A percentile compares a stretch with the other conserved stretches of the same genome.
Evolutionary conservation across 192 early-diverging fungal species (phyloP).

Genomic region (Martensiomyces pterosporus): DNA sequence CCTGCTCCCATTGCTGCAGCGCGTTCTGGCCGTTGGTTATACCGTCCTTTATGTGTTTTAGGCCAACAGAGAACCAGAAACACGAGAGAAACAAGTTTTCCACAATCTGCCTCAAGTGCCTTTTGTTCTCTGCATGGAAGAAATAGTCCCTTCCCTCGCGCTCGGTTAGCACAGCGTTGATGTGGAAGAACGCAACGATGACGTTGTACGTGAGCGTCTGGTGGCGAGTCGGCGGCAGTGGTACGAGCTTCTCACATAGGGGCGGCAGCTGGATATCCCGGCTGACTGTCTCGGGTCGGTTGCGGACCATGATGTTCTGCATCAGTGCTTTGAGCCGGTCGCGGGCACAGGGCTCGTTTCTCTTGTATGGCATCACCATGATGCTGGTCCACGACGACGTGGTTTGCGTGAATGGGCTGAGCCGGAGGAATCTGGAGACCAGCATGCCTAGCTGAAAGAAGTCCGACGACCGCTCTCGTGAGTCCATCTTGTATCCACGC

Average conservation of each 20-base stretch:
- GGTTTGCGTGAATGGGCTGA: constrained; percentile 59
- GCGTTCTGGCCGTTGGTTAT: constrained; percentile 29
- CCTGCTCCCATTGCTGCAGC: constrained; percentile 34
- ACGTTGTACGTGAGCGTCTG: constrained; percentile 45
- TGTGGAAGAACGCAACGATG: constrained; percentile 57
- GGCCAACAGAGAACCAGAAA: constrained; percentile 60
- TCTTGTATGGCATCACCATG: constrained; percentile 55
- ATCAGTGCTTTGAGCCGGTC: constrained; percentile 54
- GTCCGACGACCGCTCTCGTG: constrained; percentile 32
- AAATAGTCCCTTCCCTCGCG: constrained; percentile 68
- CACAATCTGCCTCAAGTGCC: constrained; percentile 55
- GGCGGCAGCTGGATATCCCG: constrained; percentile 63
- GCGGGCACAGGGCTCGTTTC: constrained; percentile 46
- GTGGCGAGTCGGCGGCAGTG: constrained; percentile 23
- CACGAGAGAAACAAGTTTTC: constrained; percentile 61
- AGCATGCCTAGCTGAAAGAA: constrained; percentile 57
- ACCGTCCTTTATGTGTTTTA: constrained; percentile 32
- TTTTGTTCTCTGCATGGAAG: constrained; percentile 60
- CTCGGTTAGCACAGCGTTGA: constrained; percentile 65
- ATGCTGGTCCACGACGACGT: constrained; percentile 46
- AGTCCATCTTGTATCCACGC: constrained; percentile 10
- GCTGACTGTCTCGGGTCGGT: constrained; percentile 53
- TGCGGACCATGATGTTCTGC: constrained; percentile 72
- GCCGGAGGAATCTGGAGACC: constrained; percentile 54
- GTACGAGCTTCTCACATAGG: constrained; percentile 45